Evolutionary conservation across 1,139 yeast species (phyloP), one percentile per base, ranked within the genome.

Genomic region (Pichia sp.): DNA sequence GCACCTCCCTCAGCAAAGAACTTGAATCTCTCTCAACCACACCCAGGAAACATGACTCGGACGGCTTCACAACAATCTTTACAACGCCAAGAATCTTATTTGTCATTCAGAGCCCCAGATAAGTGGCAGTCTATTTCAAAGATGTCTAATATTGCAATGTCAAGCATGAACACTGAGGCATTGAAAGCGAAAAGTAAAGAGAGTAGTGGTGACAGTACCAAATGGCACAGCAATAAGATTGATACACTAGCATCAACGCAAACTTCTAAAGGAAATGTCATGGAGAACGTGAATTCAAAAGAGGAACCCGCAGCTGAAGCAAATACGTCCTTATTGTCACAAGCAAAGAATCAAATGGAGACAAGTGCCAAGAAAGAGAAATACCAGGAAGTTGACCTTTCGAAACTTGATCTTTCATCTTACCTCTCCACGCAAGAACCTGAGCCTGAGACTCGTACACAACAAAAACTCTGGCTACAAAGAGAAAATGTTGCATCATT

Each of bases 391-490:
- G 27, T 25, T 13, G 34, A 36, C 6, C 14, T 34, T 14, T 11
- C 32, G 8, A 27, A 38, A 16, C 29, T 44, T 13, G 48, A 47
- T 23, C 40, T 49, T 27, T 42, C 46, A 5, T 45, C 53, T 1
- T 49, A 45, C 25, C 34, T 50, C 11, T 35, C 50, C 7, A 29
- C 40, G 2, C 48, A 47, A 21, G 45, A 43, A 23, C 48, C 58
- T 6, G 64, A 62, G 32, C 57, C 60, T n/a, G 79, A 76, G 35
- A 78, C 86, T 1, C 67, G 94, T 56, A 83, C 94, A 0, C 94
- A 84, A 52, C 91, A 83, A 51, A 71, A 81, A 44, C 66, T 84
- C 34, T 83, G 94, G 94, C 61, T 84, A 26, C 94, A 83, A 54
- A 65, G 94, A 44, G 94, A 84, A 46, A 81, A 51, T 34, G 40